These are phyloP conservation scores for Cardamine occulta DNA, from an alignment of 345 rosid genomes.

Conservation along the genomic window DNA sequence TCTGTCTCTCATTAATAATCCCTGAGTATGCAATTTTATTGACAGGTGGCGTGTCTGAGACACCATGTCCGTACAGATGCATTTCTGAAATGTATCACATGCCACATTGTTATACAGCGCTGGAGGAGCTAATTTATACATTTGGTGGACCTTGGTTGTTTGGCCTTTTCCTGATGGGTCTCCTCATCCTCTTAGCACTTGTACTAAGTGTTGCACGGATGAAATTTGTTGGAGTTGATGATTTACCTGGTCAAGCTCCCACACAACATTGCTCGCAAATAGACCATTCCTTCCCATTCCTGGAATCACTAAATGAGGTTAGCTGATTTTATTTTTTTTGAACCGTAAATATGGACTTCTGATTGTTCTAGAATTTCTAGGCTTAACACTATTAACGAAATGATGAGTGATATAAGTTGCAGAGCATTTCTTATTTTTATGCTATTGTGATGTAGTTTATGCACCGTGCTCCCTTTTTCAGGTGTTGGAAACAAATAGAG, in stretches of 20 bases:
- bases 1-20: neutral
- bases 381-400: neutral
- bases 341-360: neutral
- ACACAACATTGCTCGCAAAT: constrained; percentile 86
- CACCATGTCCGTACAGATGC: constrained; percentile 90
- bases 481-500: constrained; percentile 99
- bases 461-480: constrained; percentile 43
- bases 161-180: constrained; percentile 83
- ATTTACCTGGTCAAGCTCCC: constrained; percentile 83
- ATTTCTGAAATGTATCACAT: constrained; percentile 88
- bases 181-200: constrained; percentile 83
- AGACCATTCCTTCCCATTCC: constrained; percentile 93
- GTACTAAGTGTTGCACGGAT: constrained; percentile 97
- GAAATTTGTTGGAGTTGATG: constrained; percentile 96
- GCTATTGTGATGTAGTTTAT: constrained; percentile 20
- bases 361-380: neutral
- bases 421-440: neutral
- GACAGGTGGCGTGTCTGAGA: constrained; percentile 84
- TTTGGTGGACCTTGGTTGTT: constrained; percentile 99
- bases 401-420: neutral
- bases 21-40: constrained; percentile 13
- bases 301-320: constrained; percentile 97
- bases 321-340: constrained; percentile 22
- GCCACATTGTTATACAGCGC: constrained; percentile 96
- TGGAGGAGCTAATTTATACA: constrained; percentile 90